Conservation (phyloP, 1,284 basidiomycete species). For the Melampsora larici-populina region DNA sequence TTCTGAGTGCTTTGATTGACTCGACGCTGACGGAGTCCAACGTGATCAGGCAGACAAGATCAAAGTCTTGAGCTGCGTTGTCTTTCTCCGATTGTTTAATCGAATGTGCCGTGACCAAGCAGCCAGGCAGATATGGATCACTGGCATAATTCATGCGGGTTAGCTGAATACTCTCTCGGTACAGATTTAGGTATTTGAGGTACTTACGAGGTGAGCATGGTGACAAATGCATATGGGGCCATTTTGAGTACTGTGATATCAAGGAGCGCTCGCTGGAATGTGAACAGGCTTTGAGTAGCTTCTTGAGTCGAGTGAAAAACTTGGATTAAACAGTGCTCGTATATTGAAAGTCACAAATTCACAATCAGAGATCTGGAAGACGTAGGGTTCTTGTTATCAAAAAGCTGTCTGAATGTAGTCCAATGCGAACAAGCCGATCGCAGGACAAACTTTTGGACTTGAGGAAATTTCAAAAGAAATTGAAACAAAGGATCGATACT, state of each 20-base stretch:
- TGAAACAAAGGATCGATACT: too few relatives aligned
- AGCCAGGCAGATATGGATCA: constrained; percentile 85
- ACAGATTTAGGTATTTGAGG: not conserved
- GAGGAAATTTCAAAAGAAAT: too few relatives aligned
- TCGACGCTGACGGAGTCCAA: constrained; percentile 86
- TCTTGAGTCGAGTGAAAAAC: too few relatives aligned
- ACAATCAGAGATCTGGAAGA: too few relatives aligned
- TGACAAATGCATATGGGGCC: constrained; percentile 36
- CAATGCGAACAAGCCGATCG: too few relatives aligned
- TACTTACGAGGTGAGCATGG: constrained; percentile 32
- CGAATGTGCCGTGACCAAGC: constrained; percentile 77
- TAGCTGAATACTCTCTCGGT: not conserved
- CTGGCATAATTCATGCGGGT: constrained; percentile 76
- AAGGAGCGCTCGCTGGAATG: too few relatives aligned
- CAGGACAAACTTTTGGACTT: too few relatives aligned
- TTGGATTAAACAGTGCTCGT: too few relatives aligned
- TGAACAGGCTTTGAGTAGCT: too few relatives aligned
- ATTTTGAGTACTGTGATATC: not conserved
- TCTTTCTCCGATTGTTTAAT: constrained; percentile 71
- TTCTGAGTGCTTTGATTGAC: constrained; percentile 73
- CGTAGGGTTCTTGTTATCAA: too few relatives aligned
- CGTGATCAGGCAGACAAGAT: constrained; percentile 88
- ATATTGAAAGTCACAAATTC: too few relatives aligned
- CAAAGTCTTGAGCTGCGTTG: constrained; percentile 62
- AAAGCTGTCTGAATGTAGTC: too few relatives aligned